phyloP scores from a whole-genome alignment of 78 protist genomes.

The Protostelium mycophagum region DNA sequence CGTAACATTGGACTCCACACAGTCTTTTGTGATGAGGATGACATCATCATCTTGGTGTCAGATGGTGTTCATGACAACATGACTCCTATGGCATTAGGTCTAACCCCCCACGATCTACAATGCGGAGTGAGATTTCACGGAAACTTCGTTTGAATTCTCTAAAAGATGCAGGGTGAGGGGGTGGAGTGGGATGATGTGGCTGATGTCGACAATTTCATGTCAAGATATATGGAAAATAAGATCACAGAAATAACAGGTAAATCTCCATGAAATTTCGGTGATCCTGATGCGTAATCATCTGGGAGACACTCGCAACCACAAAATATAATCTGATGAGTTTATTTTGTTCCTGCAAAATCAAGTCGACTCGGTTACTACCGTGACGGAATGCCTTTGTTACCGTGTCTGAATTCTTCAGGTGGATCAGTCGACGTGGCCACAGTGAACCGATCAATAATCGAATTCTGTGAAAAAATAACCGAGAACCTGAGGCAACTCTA shows the following conservation, averaged over 20 bases:
- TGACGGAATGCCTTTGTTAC: too few relatives aligned
- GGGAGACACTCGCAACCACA: too few relatives aligned
- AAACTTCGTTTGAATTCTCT: too few relatives aligned
- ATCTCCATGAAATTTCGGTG: too few relatives aligned
- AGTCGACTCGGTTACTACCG: neutral
- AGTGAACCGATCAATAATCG: neutral
- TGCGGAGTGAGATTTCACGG: too few relatives aligned
- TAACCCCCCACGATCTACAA: slow-evolving; percentile 31
- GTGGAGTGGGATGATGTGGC: neutral
- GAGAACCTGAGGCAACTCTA: neutral
- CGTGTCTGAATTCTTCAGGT: neutral
- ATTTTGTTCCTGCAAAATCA: neutral
- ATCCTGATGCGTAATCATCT: too few relatives aligned
- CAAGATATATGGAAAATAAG: neutral
- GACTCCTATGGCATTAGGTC: slow-evolving; percentile 58
- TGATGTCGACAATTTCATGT: neutral
- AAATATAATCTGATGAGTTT: neutral
- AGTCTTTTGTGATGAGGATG: slow-evolving; percentile 36
- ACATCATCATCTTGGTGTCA: slow-evolving; percentile 30
- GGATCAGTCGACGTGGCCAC: neutral
- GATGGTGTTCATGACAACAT: slow-evolving; percentile 71
- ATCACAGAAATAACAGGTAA: neutral
- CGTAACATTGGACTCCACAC: slow-evolving; percentile 52
- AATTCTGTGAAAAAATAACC: neutral
- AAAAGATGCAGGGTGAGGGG: neutral